Base-by-base conservation (phyloP, 2,329 filamentous ascomycete genomes). In the Aspergillus piperis region DNA sequence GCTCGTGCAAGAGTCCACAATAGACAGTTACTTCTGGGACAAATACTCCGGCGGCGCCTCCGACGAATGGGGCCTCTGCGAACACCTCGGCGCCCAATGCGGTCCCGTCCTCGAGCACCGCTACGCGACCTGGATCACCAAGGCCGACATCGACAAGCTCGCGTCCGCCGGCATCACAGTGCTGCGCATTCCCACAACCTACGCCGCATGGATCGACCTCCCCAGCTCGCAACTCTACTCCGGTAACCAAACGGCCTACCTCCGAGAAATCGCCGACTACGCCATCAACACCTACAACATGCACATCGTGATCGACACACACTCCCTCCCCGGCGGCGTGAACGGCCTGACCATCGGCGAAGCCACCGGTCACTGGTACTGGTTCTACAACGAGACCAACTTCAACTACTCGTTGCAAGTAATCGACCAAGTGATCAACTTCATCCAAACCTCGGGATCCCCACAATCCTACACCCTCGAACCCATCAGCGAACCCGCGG, bases 401-500 rank as follows among this genome's bases (percentile, higher is more conserved):
- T 48, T 70, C 39, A 53, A 63, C 0, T 67, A 69, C 57, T 69
- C 66, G 3, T 55, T 71, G 25, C 56, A 64, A 3, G 67, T 63
- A 1, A 61, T 71, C 5, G 63, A 70, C 17, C 58, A 57, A 1
- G 59, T 68, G 2, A 25, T 71, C 6, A 48, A 59, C 8, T 72
- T 70, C 42, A 55, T 72, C 3, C 59, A 63, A 17, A 17, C 36
- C 21, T 66, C 67, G 0, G 54, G 54, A 11, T 58, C 62, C 0
- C 68, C 69, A 3, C 42, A 63, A 36, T 60, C 65, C 11, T 72
- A 65, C 41, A 70, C 65, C 2, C 60, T 71, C 19, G 66, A 64
- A n/a, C 69, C 69, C 1, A 66, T 72, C 56, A 71, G 71, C 47
- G 69, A 72, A 56, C 67, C 70, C 3, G 64, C 63, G 5, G 68